phyloP scores from a whole-genome alignment of 208 protist species.

The Trypanosoma scelopori region DNA sequence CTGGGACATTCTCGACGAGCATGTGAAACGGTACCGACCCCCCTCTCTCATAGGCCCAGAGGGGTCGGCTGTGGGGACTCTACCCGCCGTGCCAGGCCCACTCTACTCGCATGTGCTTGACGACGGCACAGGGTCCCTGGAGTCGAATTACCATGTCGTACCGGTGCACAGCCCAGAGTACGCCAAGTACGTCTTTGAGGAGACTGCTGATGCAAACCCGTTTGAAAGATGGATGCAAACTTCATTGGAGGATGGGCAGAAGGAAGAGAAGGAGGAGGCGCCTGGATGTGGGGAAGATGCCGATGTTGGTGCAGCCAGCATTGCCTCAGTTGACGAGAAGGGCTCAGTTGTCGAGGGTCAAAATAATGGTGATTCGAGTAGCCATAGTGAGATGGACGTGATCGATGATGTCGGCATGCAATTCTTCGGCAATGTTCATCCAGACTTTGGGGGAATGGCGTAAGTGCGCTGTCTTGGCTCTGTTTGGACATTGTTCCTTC shows the following conservation, averaged over 20 bases:
- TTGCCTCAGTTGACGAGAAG: background rate
- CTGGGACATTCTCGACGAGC: slow-evolving; percentile 60
- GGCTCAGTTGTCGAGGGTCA: slow-evolving; percentile 1
- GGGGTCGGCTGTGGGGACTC: background rate
- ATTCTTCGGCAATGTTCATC: slow-evolving; percentile 36
- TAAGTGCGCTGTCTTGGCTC: background rate
- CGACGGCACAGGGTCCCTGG: slow-evolving; percentile 47
- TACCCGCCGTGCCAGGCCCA: background rate
- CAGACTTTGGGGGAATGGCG: slow-evolving; percentile 42
- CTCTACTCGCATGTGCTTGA: slow-evolving; percentile 16
- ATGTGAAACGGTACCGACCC: slow-evolving; percentile 41
- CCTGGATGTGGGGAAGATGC: background rate
- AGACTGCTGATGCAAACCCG: slow-evolving; percentile 76
- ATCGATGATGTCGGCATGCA: slow-evolving; percentile 78
- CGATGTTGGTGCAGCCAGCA: background rate
- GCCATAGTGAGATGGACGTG: slow-evolving; percentile 45
- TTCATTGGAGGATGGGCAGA: background rate
- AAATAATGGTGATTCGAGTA: background rate
- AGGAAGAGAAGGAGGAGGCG: background rate
- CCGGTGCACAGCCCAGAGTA: slow-evolving; percentile 67
- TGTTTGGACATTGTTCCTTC: slow-evolving; percentile 10
- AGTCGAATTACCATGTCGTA: slow-evolving; percentile 42
- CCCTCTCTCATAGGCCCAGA: slow-evolving; percentile 1
- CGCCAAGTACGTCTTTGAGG: slow-evolving; percentile 78
- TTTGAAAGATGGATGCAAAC: slow-evolving; percentile 56